Evolutionary conservation across 768 basidiomycete genomes (phyloP), one percentile per base, ranked within the genome.

Genomic region (Termitomyces sp.): DNA sequence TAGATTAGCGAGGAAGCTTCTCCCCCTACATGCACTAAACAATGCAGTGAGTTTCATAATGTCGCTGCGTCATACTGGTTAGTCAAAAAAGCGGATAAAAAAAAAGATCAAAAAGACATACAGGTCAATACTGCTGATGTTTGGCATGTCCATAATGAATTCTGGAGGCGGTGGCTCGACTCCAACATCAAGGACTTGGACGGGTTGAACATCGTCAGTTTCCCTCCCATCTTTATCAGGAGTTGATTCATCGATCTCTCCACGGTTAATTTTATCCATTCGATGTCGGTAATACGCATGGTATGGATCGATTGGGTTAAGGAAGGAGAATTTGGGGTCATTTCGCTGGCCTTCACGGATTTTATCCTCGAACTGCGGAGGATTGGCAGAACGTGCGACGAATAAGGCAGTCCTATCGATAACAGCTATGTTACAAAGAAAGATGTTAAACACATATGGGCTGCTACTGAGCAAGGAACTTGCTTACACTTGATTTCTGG

Each of bases 321-420:
- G 83, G 79, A 99, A 99, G 57, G 96, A 94, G 80, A 98, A 99
- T 76, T 97, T 96, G 57, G 94, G 93, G 78, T 98, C 96, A 63
- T 86, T 83, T 74, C 94, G 92, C 73, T 95, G 95, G 66, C 91
- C 90, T 75, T 98, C 94, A 65, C 94, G 86, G 72, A 99, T 94
- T 76, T 96, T 95, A 69, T 94, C 92, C 76, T 98, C 96, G 68
- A 99, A 94, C 65, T 89, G 85, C 10, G 86, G 84, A 7, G 95
- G 94, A 66, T 97, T 92, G 27, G 89, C 90, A n/a, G 94, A 96
- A 62, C 91, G 88, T 36, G 94, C 92, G 59, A 98, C 90, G 59
- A 90, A 93, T 13, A 81, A 72, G 4, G 97, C 95, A 14, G 97
- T 99, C 67, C 93, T 85, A 78, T 98, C 97, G 62, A 98, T 94